phyloP scores from a whole-genome alignment of 2,329 filamentous ascomycete genomes.

The Camillea tinctor region DNA sequence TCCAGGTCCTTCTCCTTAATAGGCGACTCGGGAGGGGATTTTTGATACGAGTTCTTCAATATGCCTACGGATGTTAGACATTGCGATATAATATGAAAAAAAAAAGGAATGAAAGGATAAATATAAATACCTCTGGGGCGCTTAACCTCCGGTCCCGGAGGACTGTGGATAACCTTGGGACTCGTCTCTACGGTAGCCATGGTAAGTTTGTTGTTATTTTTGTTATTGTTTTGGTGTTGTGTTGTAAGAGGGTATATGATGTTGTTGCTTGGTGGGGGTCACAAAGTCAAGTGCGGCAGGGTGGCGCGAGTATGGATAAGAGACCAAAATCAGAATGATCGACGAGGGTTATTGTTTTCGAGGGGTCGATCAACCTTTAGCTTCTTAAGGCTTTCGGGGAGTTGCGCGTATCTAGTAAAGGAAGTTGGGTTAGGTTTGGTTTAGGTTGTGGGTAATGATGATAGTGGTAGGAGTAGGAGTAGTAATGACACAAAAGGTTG shows the following conservation, averaged over 20 bases:
- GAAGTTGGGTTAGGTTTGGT: background rate
- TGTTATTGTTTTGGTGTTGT: background rate
- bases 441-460: background rate
- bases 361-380: background rate
- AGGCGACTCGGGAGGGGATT: slow-evolving; percentile 55
- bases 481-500: too few species aligned
- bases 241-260: background rate
- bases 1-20: slow-evolving; percentile 53
- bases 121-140: slow-evolving; percentile 33
- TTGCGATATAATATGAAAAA: background rate
- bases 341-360: background rate
- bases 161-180: slow-evolving; percentile 23
- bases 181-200: slow-evolving; percentile 32
- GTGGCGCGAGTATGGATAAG: background rate
- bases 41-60: slow-evolving; percentile 81
- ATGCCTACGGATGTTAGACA: slow-evolving; percentile 61
- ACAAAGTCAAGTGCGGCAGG: background rate
- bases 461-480: background rate
- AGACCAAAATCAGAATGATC: background rate
- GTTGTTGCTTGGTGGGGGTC: background rate
- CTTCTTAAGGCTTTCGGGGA: too few species aligned
- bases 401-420: background rate
- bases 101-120: background rate
- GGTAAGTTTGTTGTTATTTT: background rate
- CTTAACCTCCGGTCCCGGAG: slow-evolving; percentile 21